These are phyloP conservation scores for Eragrostis tef DNA, from an alignment of 202 grass and related monocot species.

Conservation along the genomic window DNA sequence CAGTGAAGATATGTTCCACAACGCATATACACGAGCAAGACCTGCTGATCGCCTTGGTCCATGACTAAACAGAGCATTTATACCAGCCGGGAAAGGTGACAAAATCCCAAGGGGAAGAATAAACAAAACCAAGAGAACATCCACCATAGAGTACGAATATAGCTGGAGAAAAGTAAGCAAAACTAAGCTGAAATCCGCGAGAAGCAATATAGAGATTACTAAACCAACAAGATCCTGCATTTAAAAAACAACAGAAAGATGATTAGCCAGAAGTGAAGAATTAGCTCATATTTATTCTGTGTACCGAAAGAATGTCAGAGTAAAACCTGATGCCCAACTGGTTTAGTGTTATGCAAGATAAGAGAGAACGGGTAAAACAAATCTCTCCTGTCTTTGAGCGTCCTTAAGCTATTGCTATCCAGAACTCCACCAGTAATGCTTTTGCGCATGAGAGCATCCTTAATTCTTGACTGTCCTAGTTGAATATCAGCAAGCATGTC, in stretches of 20 bases:
- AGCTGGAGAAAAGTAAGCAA: constrained; percentile 96
- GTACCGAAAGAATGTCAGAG: constrained; percentile 36
- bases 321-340: constrained; percentile 92
- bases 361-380: constrained; percentile 92
- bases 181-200: constrained; percentile 96
- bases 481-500: constrained; percentile 56
- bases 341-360: constrained; percentile 93
- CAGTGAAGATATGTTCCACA: constrained; percentile 98
- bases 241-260: constrained; percentile 35
- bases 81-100: constrained; percentile 97
- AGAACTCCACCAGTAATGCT: constrained; percentile 83
- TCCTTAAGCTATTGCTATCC: constrained; percentile 73
- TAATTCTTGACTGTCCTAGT: constrained; percentile 55
- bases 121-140: constrained; percentile 93
- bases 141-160: constrained; percentile 93
- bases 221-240: constrained; percentile 99
- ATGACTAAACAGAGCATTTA: constrained; percentile 99
- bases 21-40: constrained; percentile 90
- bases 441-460: constrained; percentile 68
- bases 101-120: constrained; percentile 98
- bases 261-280: constrained; percentile 41
- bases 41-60: constrained; percentile 93
- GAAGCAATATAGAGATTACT: constrained; percentile 90
- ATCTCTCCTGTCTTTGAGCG: constrained; percentile 85
- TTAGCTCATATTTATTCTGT: background rate